Conservation (phyloP, 352 stramenopile species). For the Phytophthora rubi region DNA sequence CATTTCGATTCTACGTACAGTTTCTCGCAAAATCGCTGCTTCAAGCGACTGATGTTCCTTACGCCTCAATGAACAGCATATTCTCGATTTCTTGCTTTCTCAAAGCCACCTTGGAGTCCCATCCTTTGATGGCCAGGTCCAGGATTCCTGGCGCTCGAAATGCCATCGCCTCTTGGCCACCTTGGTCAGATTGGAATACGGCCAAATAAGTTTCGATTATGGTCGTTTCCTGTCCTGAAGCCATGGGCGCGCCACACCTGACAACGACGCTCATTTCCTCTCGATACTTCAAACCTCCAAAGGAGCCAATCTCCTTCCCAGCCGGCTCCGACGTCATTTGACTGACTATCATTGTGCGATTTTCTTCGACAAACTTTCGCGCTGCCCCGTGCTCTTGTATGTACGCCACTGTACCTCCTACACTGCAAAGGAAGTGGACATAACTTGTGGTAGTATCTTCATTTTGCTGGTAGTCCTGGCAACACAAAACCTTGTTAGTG, state of each 20-base stretch:
- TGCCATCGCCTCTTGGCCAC: neutral
- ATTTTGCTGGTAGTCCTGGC: neutral
- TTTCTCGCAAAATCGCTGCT: too few species aligned
- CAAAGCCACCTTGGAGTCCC: conserved; percentile 2
- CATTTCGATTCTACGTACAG: too few species aligned
- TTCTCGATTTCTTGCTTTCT: conserved; percentile 11
- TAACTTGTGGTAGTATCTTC: neutral
- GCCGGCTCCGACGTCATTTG: neutral
- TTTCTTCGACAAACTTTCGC: conserved; percentile 4
- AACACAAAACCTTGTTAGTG: neutral
- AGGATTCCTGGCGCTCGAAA: neutral
- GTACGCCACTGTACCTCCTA: neutral
- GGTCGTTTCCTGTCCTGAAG: conserved; percentile 3
- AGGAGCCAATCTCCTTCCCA: neutral
- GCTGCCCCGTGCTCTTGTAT: conserved; percentile 1
- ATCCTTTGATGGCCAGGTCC: neutral
- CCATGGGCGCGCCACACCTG: neutral
- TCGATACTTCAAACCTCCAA: neutral
- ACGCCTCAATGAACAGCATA: neutral
- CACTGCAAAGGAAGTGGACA: neutral
- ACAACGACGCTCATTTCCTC: conserved; percentile 2
- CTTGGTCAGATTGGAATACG: neutral
- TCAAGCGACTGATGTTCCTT: neutral
- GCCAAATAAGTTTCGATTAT: conserved; percentile 5
- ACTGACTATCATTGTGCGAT: conserved; percentile 6